These are phyloP conservation scores for Corynespora cassiicola DNA, from an alignment of 2,329 filamentous ascomycete species.

Conservation along the genomic window DNA sequence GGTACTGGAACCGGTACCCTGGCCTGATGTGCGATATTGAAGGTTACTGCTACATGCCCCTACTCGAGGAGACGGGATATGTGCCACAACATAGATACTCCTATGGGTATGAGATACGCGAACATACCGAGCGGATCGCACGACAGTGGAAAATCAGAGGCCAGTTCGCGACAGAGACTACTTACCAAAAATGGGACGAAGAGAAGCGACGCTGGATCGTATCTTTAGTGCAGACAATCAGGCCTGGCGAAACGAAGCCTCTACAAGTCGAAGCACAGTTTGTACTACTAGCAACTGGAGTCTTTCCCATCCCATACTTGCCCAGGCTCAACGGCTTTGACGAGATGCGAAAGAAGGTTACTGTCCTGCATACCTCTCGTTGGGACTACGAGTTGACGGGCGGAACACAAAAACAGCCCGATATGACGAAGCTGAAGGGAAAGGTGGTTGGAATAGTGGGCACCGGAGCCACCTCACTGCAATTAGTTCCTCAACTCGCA, in stretches of 20 bases:
- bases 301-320: constrained; percentile 54
- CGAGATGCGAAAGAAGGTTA: too few species aligned
- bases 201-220: neutral
- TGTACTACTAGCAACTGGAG: constrained; percentile 46
- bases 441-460: constrained; percentile 53
- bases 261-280: constrained; percentile 49
- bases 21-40: constrained; percentile 64
- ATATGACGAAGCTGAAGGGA: constrained; percentile 36
- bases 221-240: constrained; percentile 6
- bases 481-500: constrained; percentile 49
- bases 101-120: constrained; percentile 51
- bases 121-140: constrained; percentile 44
- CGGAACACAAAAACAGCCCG: constrained; percentile 39
- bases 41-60: constrained; percentile 63
- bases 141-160: constrained; percentile 47
- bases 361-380: constrained; percentile 53
- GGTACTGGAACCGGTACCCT: constrained; percentile 57
- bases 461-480: constrained; percentile 53
- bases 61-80: constrained; percentile 65
- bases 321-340: too few species aligned
- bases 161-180: constrained; percentile 50
- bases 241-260: constrained; percentile 47
- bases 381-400: constrained; percentile 54
- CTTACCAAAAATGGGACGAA: constrained; percentile 44
- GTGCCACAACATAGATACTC: constrained; percentile 58